Evolutionary conservation across 495 filamentous ascomycete genomes (phyloP).

Genomic region (Lentithecium fluviatile): DNA sequence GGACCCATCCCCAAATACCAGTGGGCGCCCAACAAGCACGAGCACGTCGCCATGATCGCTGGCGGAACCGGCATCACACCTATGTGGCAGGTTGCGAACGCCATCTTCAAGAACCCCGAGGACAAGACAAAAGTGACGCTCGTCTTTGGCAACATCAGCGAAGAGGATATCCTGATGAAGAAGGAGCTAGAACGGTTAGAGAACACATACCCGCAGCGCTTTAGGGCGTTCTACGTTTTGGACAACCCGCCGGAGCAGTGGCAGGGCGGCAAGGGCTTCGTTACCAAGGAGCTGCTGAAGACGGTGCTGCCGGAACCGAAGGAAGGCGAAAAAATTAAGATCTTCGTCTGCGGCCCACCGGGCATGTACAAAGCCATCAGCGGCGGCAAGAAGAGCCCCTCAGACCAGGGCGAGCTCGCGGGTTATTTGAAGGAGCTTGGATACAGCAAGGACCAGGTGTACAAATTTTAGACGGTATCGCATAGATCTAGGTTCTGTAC

Average conservation of each 20-base stretch:
- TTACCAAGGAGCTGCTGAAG: slow-evolving; percentile 88
- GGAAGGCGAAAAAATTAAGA: slow-evolving; percentile 83
- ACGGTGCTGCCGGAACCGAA: slow-evolving; percentile 83
- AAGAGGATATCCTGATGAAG: slow-evolving; percentile 88
- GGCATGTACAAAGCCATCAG: slow-evolving; percentile 91
- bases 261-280: slow-evolving; percentile 70
- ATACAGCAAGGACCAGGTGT: slow-evolving; percentile 91
- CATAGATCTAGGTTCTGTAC: background rate
- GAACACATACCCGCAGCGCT: slow-evolving; percentile 90
- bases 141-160: slow-evolving; percentile 80
- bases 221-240: slow-evolving; percentile 85
- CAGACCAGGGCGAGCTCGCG: slow-evolving; percentile 86
- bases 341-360: slow-evolving; percentile 89
- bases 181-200: slow-evolving; percentile 76
- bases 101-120: slow-evolving; percentile 92
- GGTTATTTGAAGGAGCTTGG: slow-evolving; percentile 87
- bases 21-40: slow-evolving; percentile 90
- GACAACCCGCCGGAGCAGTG: slow-evolving; percentile 83
- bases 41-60: slow-evolving; percentile 86
- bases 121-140: slow-evolving; percentile 96
- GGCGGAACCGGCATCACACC: slow-evolving; percentile 96
- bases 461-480: slow-evolving; percentile 75
- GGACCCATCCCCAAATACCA: slow-evolving; percentile 93
- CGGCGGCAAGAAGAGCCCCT: slow-evolving; percentile 81
- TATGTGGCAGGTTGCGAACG: slow-evolving; percentile 80